These are phyloP conservation scores for Ophiocordyceps unilateralis DNA, from an alignment of 2,329 filamentous ascomycete species.

Conservation along the genomic window DNA sequence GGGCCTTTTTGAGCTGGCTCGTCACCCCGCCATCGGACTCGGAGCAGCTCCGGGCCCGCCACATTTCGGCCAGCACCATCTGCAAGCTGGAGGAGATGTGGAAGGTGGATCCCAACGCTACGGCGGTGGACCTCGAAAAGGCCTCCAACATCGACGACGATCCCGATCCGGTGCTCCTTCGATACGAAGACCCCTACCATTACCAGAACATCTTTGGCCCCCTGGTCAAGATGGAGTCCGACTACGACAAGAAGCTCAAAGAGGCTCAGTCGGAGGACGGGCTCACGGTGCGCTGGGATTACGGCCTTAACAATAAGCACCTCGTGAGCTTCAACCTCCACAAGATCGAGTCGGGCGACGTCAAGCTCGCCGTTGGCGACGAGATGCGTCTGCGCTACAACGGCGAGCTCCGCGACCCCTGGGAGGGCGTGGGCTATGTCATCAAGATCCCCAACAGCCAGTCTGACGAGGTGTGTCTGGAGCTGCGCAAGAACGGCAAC, in stretches of 20 bases:
- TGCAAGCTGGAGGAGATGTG: conserved; percentile 95
- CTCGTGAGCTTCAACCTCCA: conserved; percentile 88
- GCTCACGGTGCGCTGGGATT: conserved; percentile 86
- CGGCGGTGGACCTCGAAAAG: conserved; percentile 81
- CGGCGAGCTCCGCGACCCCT: conserved; percentile 76
- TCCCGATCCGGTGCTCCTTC: conserved; percentile 75
- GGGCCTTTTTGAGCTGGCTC: conserved; percentile 87
- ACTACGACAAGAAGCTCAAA: conserved; percentile 97
- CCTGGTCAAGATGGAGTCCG: conserved; percentile 95
- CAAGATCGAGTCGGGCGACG: conserved; percentile 92
- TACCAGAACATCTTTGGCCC: conserved; percentile 98
- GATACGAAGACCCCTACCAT: conserved; percentile 94
- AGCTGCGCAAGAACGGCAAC: conserved; percentile 83
- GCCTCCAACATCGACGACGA: conserved; percentile 86
- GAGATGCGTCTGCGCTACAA: conserved; percentile 97
- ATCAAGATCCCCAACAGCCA: conserved; percentile 99
- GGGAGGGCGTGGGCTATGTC: conserved; percentile 97
- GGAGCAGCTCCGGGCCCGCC: conserved; percentile 86
- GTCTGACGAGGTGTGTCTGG: conserved; percentile 91
- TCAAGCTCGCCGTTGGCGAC: conserved; percentile 93
- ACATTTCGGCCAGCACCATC: conserved; percentile 86
- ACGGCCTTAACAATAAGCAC: conserved; percentile 93
- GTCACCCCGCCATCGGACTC: conserved; percentile 79
- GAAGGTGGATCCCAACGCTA: conserved; percentile 87
- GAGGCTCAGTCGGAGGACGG: conserved; percentile 95